phyloP scores from a whole-genome alignment of 2,329 filamentous ascomycete genomes.

The Ascochyta lentis region DNA sequence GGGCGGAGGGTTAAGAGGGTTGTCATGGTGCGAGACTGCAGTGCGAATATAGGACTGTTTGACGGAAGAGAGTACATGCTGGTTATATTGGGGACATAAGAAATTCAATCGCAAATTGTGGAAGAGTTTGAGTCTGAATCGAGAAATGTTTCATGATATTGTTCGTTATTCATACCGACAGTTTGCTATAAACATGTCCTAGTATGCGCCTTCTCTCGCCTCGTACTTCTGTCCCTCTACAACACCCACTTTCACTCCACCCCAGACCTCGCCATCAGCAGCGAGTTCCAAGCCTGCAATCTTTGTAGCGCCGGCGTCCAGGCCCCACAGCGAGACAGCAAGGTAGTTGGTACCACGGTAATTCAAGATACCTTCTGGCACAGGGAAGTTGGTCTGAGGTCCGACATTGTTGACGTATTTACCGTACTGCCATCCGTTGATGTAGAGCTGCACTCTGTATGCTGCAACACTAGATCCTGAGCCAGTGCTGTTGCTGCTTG shows the following conservation, averaged over 20 bases:
- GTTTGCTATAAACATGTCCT: neutral
- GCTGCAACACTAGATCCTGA: constrained; percentile 28
- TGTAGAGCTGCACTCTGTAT: constrained; percentile 70
- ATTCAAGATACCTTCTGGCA: constrained; percentile 75
- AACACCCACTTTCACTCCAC: constrained; percentile 56
- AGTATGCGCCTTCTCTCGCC: constrained; percentile 61
- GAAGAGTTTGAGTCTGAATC: too few species aligned
- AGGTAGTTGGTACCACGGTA: constrained; percentile 74
- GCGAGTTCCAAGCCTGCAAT: constrained; percentile 62
- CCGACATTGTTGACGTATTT: constrained; percentile 76
- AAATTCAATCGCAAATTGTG: too few species aligned
- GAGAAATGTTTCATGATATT: too few species aligned
- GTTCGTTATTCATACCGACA: neutral
- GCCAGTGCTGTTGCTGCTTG: constrained; percentile 35
- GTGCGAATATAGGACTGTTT: too few species aligned
- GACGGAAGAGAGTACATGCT: too few species aligned
- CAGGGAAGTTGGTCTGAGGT: constrained; percentile 73
- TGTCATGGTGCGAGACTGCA: too few species aligned
- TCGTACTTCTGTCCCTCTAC: constrained; percentile 57
- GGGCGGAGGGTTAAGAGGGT: neutral
- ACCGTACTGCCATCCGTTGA: constrained; percentile 79
- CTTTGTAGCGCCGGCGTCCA: constrained; percentile 64
- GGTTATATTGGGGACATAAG: too few species aligned
- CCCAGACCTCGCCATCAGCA: constrained; percentile 59
- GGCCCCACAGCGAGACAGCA: constrained; percentile 72